phyloP scores from a whole-genome alignment of 164 flowering plant species.

The Euptelea pleiosperma region DNA sequence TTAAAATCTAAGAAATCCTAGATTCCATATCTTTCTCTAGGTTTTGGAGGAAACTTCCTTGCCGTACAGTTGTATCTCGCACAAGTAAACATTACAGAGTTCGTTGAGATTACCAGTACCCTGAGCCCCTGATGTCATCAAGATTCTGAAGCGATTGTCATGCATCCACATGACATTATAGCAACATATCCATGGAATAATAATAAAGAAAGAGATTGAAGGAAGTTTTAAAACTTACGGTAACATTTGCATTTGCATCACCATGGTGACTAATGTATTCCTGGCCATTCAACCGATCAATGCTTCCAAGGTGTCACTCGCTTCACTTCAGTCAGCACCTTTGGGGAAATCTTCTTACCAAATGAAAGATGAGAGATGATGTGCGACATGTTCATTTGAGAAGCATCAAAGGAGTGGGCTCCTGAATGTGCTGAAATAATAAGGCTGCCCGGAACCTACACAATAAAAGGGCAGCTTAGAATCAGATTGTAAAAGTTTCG shows the following conservation, averaged over 20 bases:
- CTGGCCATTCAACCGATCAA: constrained; percentile 63
- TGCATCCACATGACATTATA: too few species aligned
- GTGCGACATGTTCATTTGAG: constrained; percentile 95
- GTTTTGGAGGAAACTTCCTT: too few species aligned
- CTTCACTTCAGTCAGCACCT: constrained; percentile 56
- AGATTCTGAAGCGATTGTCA: neutral
- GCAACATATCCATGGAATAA: too few species aligned
- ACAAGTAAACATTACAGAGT: too few species aligned
- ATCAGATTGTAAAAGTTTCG: too few species aligned
- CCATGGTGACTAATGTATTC: constrained; percentile 56
- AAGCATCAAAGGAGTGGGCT: constrained; percentile 87
- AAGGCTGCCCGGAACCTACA: constrained; percentile 97
- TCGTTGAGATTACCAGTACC: neutral
- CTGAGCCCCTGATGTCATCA: neutral
- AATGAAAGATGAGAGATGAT: constrained; percentile 75
- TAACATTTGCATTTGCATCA: constrained; percentile 67
- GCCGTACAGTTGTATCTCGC: too few species aligned
- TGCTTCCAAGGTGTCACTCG: constrained; percentile 62
- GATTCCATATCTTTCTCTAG: too few species aligned
- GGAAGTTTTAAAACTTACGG: constrained; percentile 51
- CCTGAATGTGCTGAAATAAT: constrained; percentile 84
- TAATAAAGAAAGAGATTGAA: neutral
- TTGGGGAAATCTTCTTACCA: constrained; percentile 64
- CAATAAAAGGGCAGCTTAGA: constrained; percentile 1
- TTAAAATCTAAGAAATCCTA: too few species aligned